These are phyloP conservation scores for Wickerhamomyces strasburgensis DNA, from an alignment of 805 yeast species.

Conservation along the genomic window DNA sequence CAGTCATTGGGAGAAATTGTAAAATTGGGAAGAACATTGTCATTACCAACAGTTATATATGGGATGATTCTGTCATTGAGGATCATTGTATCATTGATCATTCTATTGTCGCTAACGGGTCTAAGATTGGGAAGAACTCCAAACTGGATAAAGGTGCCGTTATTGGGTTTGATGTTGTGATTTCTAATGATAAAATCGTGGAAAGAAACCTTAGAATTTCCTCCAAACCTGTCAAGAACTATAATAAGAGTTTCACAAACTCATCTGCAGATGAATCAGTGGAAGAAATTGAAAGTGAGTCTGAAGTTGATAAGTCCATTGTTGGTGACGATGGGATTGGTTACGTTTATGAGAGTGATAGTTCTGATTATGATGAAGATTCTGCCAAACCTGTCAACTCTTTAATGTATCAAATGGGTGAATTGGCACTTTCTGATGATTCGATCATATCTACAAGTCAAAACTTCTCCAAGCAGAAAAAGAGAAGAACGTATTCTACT, in stretches of 20 bases:
- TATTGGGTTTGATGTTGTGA: slow-evolving; percentile 67
- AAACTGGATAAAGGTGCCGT: slow-evolving; percentile 65
- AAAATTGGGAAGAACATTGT: slow-evolving; percentile 72
- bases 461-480: slow-evolving; percentile 32
- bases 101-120: slow-evolving; percentile 67
- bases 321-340: slow-evolving; percentile 29
- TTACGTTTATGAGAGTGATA: slow-evolving; percentile 32
- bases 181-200: slow-evolving; percentile 50
- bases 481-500: slow-evolving; percentile 38
- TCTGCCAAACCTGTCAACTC: slow-evolving; percentile 27
- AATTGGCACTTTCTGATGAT: slow-evolving; percentile 50
- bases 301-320: slow-evolving; percentile 6
- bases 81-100: slow-evolving; percentile 56
- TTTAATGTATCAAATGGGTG: slow-evolving; percentile 40
- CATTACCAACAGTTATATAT: slow-evolving; percentile 73
- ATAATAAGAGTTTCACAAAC: slow-evolving; percentile 7
- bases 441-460: slow-evolving; percentile 50
- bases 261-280: slow-evolving; percentile 26
- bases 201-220: slow-evolving; percentile 49
- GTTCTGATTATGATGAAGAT: slow-evolving; percentile 27
- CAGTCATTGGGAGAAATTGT: slow-evolving; percentile 85
- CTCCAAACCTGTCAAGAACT: slow-evolving; percentile 36
- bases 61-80: slow-evolving; percentile 76
- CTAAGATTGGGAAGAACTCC: slow-evolving; percentile 48
- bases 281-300: slow-evolving; percentile 18